Percentiles rank a stretch among this genome's conserved stretches.
These are phyloP conservation scores for Monilinia fructigena DNA, from an alignment of 2,329 filamentous ascomycete genomes.

Conservation along the genomic window DNA sequence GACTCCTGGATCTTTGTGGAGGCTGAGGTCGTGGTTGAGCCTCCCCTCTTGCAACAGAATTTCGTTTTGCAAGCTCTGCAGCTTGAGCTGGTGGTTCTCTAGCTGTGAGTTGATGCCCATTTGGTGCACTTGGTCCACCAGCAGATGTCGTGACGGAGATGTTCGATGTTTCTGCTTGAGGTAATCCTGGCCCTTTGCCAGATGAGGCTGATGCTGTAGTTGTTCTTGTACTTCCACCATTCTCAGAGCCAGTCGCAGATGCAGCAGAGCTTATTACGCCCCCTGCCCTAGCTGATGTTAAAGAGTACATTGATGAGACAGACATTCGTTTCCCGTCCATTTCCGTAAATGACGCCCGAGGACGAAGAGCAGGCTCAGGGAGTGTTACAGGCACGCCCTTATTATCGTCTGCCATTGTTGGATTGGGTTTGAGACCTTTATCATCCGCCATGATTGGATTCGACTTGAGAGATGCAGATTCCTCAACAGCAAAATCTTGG, in stretches of 20 bases:
- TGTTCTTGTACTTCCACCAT: slow-evolving; percentile 31
- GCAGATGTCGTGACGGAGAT: slow-evolving; percentile 56
- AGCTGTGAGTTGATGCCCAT: slow-evolving; percentile 48
- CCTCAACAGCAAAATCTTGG: slow-evolving; percentile 49
- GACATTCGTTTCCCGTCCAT: slow-evolving; percentile 65
- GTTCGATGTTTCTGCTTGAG: slow-evolving; percentile 52
- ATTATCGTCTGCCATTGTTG: slow-evolving; percentile 39
- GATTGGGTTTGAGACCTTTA: slow-evolving; percentile 44
- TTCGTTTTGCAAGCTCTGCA: slow-evolving; percentile 38
- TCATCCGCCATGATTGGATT: slow-evolving; percentile 41
- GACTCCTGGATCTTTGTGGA: slow-evolving; percentile 62
- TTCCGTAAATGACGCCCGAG: slow-evolving; percentile 51
- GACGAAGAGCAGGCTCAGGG: slow-evolving; percentile 50
- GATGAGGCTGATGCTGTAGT: slow-evolving; percentile 31
- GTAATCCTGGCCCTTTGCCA: slow-evolving; percentile 27
- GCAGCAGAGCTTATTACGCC: slow-evolving; percentile 53
- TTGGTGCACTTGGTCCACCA: slow-evolving; percentile 45
- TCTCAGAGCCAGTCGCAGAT: slow-evolving; percentile 56
- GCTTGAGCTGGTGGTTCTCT: slow-evolving; percentile 37
- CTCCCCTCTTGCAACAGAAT: slow-evolving; percentile 38
- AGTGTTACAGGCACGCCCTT: slow-evolving; percentile 37
- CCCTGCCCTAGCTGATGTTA: slow-evolving; percentile 53
- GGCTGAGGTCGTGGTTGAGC: slow-evolving; percentile 41
- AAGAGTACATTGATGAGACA: slow-evolving; percentile 69
- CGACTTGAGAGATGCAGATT: slow-evolving; percentile 51